A percentile compares a stretch with the other conserved stretches of the same genome.
Evolutionary conservation across 176 grass and related monocot genomes (phyloP).

Genomic region (Bromus sterilis): DNA sequence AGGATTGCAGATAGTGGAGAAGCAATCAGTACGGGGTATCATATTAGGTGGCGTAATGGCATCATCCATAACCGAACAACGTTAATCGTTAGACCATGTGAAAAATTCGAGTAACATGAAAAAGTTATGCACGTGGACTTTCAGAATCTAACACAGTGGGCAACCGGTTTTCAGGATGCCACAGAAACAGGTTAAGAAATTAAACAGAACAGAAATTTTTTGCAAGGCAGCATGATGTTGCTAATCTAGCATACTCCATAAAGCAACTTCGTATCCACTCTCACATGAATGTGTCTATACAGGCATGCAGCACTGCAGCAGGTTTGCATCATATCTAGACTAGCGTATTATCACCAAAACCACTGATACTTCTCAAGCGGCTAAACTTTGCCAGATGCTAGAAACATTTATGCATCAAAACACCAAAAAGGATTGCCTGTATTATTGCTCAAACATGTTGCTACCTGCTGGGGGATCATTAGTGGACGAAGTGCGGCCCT

Average conservation of each 20-base stretch:
- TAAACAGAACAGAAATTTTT: background rate
- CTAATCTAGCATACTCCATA: background rate
- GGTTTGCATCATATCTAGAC: background rate
- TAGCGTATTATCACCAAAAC: background rate
- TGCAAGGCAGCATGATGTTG: too few relatives aligned
- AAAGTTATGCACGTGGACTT: background rate
- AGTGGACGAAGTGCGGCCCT: constrained; percentile 71
- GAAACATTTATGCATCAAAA: background rate
- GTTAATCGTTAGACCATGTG: background rate
- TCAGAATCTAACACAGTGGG: background rate
- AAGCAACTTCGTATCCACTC: background rate
- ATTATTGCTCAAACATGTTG: background rate
- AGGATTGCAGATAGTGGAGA: background rate
- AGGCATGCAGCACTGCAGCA: too few relatives aligned
- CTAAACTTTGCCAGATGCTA: too few relatives aligned
- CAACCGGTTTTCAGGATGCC: background rate
- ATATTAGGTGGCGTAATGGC: background rate
- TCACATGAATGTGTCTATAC: background rate
- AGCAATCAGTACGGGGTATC: background rate
- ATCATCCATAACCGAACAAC: background rate
- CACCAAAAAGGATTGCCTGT: too few relatives aligned
- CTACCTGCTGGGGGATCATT: constrained; percentile 78
- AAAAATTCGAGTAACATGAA: background rate
- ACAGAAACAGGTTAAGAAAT: background rate
- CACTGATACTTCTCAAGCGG: background rate